Evolutionary conservation across 331 rosid species (phyloP).

Genomic region (Spiraea crenata): DNA sequence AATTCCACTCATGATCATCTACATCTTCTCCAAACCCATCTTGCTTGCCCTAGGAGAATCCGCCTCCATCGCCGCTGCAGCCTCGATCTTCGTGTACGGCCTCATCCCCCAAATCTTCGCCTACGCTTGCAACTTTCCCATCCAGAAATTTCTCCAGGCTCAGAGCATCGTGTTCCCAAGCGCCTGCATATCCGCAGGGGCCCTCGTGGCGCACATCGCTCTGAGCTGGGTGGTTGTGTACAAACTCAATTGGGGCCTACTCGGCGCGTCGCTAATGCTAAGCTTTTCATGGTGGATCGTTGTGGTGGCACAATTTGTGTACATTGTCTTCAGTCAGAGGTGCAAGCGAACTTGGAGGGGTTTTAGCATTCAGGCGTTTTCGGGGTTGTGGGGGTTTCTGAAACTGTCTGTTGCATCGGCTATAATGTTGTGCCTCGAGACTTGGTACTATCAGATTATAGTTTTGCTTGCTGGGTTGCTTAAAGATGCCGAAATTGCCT

Average conservation of each 20-base stretch:
- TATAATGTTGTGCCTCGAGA: slow-evolving; percentile 66
- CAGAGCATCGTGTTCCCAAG: slow-evolving; percentile 65
- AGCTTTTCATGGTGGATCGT: slow-evolving; percentile 75
- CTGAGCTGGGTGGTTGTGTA: slow-evolving; percentile 49
- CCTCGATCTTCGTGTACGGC: slow-evolving; percentile 54
- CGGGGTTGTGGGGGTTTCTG: slow-evolving; percentile 41
- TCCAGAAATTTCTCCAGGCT: slow-evolving; percentile 67
- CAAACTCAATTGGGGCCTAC: slow-evolving; percentile 39
- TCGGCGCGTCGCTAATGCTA: slow-evolving; percentile 47
- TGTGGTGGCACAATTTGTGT: slow-evolving; percentile 50
- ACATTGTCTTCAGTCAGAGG: slow-evolving; percentile 19
- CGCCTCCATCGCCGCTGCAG: slow-evolving; percentile 31
- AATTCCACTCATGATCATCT: slow-evolving; percentile 42
- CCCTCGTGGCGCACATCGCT: slow-evolving; percentile 35
- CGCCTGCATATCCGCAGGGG: slow-evolving; percentile 43
- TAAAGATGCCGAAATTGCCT: slow-evolving; percentile 44
- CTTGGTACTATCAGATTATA: slow-evolving; percentile 63
- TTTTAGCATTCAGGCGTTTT: slow-evolving; percentile 42
- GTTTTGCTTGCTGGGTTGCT: slow-evolving; percentile 63
- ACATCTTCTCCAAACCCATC: slow-evolving; percentile 39
- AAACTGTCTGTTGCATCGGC: slow-evolving; percentile 60
- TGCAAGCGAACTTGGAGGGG: slow-evolving; percentile 57
- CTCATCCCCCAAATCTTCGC: slow-evolving; percentile 69
- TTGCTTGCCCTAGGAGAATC: slow-evolving; percentile 47
- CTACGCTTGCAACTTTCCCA: slow-evolving; percentile 65